Conservation (phyloP, 2,329 filamentous ascomycete species). For the Pyricularia sp. region DNA sequence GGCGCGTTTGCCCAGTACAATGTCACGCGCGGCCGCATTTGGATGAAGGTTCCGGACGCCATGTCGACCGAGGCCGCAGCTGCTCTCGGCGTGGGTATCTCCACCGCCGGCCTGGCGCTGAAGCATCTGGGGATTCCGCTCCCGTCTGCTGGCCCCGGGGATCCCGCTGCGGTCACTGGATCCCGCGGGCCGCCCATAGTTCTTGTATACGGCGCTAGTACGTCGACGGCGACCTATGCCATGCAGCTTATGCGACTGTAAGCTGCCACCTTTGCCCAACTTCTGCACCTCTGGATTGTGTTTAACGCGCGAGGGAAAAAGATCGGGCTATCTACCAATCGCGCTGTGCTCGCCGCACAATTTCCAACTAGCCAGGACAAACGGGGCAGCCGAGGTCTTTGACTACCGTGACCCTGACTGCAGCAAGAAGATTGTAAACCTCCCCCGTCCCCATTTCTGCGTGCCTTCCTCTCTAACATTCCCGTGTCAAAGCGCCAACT, state of each 20-base stretch:
- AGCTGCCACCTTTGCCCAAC: too few species aligned
- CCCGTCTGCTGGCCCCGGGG: not conserved
- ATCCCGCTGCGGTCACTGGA: too few species aligned
- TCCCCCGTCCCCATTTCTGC: too few species aligned
- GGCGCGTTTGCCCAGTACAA: slow-evolving; percentile 18
- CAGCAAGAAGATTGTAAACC: slow-evolving; percentile 10
- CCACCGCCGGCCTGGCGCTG: slow-evolving; percentile 9
- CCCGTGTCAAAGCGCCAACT: slow-evolving; percentile 17
- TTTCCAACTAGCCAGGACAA: slow-evolving; percentile 5
- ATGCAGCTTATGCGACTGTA: slow-evolving; percentile 25
- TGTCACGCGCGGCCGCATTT: slow-evolving; percentile 8
- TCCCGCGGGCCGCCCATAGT: slow-evolving; percentile 13
- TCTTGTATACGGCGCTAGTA: slow-evolving; percentile 27
- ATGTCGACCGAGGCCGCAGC: slow-evolving; percentile 10
- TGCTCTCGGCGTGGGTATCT: slow-evolving; percentile 10
- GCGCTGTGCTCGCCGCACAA: slow-evolving; percentile 10
- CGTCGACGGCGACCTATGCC: slow-evolving; percentile 25
- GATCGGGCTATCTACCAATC: too few species aligned
- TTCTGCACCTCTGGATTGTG: too few species aligned
- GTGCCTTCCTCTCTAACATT: too few species aligned
- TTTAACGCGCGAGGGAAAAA: too few species aligned
- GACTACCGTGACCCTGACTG: slow-evolving; percentile 12
- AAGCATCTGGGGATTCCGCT: slow-evolving; percentile 7
- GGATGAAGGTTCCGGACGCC: slow-evolving; percentile 6
- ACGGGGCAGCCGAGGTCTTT: slow-evolving; percentile 11